phyloP scores from a whole-genome alignment of 1,284 basidiomycete genomes.

The Peniophora sp. region DNA sequence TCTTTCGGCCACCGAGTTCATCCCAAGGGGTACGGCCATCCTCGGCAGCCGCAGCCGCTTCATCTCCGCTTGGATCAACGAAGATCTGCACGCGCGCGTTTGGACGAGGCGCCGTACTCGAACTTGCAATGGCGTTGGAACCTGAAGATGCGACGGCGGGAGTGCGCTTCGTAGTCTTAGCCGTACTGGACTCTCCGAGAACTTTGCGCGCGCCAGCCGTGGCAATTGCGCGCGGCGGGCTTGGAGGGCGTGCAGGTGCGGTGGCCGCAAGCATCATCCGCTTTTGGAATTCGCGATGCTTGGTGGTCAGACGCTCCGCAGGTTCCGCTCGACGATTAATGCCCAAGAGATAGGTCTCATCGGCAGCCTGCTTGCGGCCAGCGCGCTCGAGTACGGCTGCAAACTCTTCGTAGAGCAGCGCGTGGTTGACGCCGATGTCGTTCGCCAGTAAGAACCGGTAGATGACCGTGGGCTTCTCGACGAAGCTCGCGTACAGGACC shows the following conservation, averaged over 20 bases:
- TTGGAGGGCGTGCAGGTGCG: slow-evolving; percentile 11
- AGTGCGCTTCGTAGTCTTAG: slow-evolving; percentile 17
- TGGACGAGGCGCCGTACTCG: slow-evolving; percentile 24
- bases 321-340: slow-evolving; percentile 81
- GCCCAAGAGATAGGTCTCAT: slow-evolving; percentile 81
- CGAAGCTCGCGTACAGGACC: slow-evolving; percentile 83
- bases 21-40: slow-evolving; percentile 43
- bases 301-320: slow-evolving; percentile 75
- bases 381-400: slow-evolving; percentile 73
- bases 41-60: slow-evolving; percentile 32
- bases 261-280: slow-evolving; percentile 56
- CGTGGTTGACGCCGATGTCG: slow-evolving; percentile 80
- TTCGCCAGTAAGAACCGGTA: slow-evolving; percentile 84
- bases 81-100: slow-evolving; percentile 62
- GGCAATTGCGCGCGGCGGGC: slow-evolving; percentile 16
- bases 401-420: slow-evolving; percentile 88
- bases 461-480: slow-evolving; percentile 67
- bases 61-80: slow-evolving; percentile 54
- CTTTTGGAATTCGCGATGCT: slow-evolving; percentile 84
- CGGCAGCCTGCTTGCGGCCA: slow-evolving; percentile 69
- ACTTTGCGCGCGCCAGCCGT: slow-evolving; percentile 24
- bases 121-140: slow-evolving; percentile 15
- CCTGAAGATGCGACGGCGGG: slow-evolving; percentile 20
- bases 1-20: slow-evolving; percentile 66
- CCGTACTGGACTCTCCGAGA: slow-evolving; percentile 25